These are phyloP conservation scores for Cardiospermum halicacabum DNA, from an alignment of 345 rosid genomes.

Conservation along the genomic window DNA sequence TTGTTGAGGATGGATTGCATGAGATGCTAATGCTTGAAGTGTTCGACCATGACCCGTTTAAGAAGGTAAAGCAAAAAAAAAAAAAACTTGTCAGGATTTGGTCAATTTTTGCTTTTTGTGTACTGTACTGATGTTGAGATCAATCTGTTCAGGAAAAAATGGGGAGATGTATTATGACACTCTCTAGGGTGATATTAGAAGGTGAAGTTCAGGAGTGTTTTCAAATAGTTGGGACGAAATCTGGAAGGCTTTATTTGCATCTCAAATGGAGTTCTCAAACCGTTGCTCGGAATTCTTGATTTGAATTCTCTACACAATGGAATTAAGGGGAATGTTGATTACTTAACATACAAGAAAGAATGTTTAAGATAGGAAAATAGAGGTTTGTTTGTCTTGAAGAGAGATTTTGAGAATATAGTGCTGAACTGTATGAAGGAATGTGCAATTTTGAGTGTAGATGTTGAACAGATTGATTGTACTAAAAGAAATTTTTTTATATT, in stretches of 20 bases:
- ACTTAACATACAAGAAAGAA: too few relatives aligned
- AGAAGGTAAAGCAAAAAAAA: constrained; percentile 45
- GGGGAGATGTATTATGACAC: constrained; percentile 80
- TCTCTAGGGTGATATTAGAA: constrained; percentile 72
- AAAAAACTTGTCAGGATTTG: background rate
- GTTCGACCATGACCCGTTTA: constrained; percentile 83
- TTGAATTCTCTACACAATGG: too few relatives aligned
- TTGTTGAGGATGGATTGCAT: constrained; percentile 88
- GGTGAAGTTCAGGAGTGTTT: constrained; percentile 64
- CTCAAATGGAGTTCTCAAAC: constrained; percentile 79
- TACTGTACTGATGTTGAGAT: background rate
- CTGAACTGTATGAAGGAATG: too few relatives aligned
- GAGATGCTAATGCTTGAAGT: constrained; percentile 73
- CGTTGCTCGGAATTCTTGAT: constrained; percentile 45
- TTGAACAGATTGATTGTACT: too few relatives aligned
- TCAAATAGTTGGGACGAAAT: constrained; percentile 51
- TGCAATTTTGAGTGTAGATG: too few relatives aligned
- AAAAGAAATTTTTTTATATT: too few relatives aligned
- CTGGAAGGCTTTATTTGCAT: constrained; percentile 61
- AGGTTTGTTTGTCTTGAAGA: too few relatives aligned
- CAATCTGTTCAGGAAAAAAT: constrained; percentile 56
- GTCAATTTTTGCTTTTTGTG: background rate
- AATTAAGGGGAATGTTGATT: too few relatives aligned
- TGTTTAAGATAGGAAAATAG: too few relatives aligned
- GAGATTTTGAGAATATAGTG: too few relatives aligned